Percentiles rank a stretch among this genome's conserved stretches.
Evolutionary conservation across 169 alveolate species (phyloP).

Genomic region (Cryptosporidium ubiquitum): DNA sequence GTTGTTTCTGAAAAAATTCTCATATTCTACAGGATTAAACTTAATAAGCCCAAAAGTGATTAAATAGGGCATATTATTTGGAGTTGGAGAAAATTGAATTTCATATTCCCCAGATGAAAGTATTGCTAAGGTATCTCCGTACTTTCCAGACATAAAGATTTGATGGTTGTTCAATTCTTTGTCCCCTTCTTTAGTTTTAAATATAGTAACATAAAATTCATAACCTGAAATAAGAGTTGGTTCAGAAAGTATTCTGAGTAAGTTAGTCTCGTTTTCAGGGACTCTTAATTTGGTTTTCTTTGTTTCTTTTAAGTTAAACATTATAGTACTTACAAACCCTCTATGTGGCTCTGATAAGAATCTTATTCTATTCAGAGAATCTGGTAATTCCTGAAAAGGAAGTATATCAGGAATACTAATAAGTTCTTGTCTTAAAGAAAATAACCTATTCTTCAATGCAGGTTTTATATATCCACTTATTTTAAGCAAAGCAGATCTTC

Average conservation of each 20-base stretch:
- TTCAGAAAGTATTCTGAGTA: conserved; percentile 37
- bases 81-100: conserved; percentile 27
- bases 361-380: conserved; percentile 59
- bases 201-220: conserved; percentile 34
- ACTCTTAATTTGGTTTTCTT: conserved; percentile 30
- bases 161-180: conserved; percentile 3
- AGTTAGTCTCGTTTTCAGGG: background rate
- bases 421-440: conserved; percentile 57
- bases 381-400: conserved; percentile 65
- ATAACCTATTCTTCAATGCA: background rate
- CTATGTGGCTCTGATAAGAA: conserved; percentile 26
- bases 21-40: conserved; percentile 29
- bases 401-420: conserved; percentile 52
- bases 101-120: conserved; percentile 33
- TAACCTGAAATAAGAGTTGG: conserved; percentile 64
- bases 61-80: conserved; percentile 60
- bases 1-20: conserved; percentile 4
- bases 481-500: conserved; percentile 11
- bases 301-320: conserved; percentile 44
- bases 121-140: conserved; percentile 39
- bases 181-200: conserved; percentile 18
- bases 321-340: conserved; percentile 31
- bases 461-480: conserved; percentile 30
- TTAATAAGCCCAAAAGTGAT: conserved; percentile 46
- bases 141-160: conserved; percentile 58